phyloP scores from a whole-genome alignment of 2,329 filamentous ascomycete genomes.

The Monilinia aucupariae region DNA sequence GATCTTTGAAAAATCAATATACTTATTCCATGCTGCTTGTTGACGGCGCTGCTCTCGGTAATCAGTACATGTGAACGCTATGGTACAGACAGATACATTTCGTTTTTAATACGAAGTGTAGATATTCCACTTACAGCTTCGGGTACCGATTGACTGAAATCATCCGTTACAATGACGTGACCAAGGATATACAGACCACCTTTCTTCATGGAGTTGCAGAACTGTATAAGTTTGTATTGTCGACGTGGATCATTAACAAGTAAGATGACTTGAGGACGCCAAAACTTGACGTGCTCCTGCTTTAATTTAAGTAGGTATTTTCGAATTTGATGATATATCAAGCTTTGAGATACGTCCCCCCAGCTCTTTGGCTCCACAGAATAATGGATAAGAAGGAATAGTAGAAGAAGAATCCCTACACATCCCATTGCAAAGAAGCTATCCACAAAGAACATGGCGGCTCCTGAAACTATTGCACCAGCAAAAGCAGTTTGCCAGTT shows the following conservation, averaged over 20 bases:
- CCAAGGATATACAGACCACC: slow-evolving; percentile 76
- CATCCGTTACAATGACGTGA: slow-evolving; percentile 79
- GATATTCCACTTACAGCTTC: slow-evolving; percentile 49
- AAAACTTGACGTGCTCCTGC: slow-evolving; percentile 89
- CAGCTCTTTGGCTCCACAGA: slow-evolving; percentile 79
- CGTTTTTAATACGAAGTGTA: not conserved
- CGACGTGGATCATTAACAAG: slow-evolving; percentile 77
- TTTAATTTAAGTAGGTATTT: slow-evolving; percentile 80
- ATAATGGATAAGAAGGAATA: slow-evolving; percentile 83
- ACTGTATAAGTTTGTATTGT: slow-evolving; percentile 79
- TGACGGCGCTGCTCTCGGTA: slow-evolving; percentile 51
- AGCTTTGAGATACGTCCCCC: slow-evolving; percentile 84
- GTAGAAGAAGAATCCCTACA: slow-evolving; percentile 64
- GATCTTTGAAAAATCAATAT: slow-evolving; percentile 79
- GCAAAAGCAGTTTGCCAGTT: slow-evolving; percentile 75
- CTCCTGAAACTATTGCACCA: slow-evolving; percentile 69
- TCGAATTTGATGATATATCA: slow-evolving; percentile 83
- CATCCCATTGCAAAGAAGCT: slow-evolving; percentile 72
- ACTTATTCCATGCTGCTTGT: slow-evolving; percentile 73
- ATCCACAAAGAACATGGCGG: slow-evolving; percentile 87
- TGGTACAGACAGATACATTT: not conserved
- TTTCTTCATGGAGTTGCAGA: slow-evolving; percentile 88
- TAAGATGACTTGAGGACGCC: slow-evolving; percentile 81
- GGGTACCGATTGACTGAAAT: slow-evolving; percentile 72
- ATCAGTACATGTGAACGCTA: not conserved